phyloP scores from a whole-genome alignment of 2,329 filamentous ascomycete species.

The Calonectria pseudoturangicola region DNA sequence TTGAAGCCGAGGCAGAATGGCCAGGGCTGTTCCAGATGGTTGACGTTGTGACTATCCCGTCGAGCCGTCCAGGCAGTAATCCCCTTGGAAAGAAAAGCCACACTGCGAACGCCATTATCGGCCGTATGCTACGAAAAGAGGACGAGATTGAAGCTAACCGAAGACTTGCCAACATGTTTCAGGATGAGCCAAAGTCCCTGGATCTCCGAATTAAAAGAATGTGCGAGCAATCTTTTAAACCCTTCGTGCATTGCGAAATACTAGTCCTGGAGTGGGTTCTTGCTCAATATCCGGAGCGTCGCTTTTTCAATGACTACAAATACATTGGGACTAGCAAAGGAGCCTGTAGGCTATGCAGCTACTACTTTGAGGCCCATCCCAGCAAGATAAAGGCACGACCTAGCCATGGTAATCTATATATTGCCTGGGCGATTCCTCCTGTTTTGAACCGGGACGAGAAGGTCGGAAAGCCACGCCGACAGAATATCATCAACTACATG shows the following conservation, averaged over 20 bases:
- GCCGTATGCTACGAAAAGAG: conserved; percentile 44
- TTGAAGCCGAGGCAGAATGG: conserved; percentile 51
- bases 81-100: conserved; percentile 47
- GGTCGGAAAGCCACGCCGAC: conserved; percentile 35
- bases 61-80: conserved; percentile 46
- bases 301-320: conserved; percentile 57
- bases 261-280: conserved; percentile 54
- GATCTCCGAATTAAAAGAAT: conserved; percentile 49
- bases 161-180: conserved; percentile 44
- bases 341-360: conserved; percentile 61
- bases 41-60: conserved; percentile 53
- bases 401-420: conserved; percentile 62
- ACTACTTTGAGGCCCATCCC: conserved; percentile 59
- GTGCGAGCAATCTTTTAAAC: conserved; percentile 45
- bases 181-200: conserved; percentile 47
- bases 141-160: conserved; percentile 34
- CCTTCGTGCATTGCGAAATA: conserved; percentile 57
- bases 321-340: conserved; percentile 66
- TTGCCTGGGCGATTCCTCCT: conserved; percentile 62
- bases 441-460: conserved; percentile 44
- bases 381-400: conserved; percentile 55
- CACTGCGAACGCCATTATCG: conserved; percentile 48
- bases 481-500: conserved; percentile 54
- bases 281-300: background rate
- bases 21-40: conserved; percentile 57